Evolutionary conservation across 2,329 filamentous ascomycete species (phyloP).

Genomic region (Apiospora hydei): DNA sequence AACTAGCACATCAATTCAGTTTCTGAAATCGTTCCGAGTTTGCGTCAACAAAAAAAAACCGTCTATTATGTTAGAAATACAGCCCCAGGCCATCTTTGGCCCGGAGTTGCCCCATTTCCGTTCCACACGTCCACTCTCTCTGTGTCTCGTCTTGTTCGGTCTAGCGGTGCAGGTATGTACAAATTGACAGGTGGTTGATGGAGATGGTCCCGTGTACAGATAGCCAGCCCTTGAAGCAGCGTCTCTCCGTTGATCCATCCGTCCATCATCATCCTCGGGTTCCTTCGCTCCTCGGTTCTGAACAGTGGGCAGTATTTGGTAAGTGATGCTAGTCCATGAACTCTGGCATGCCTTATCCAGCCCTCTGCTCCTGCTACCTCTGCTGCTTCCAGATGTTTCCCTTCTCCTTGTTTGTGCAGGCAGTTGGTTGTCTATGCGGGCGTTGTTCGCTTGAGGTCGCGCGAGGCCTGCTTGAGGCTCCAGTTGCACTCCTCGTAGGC

Average conservation of each 20-base stretch:
- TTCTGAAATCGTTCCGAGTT: background rate
- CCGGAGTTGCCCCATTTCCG: slow-evolving; percentile 6
- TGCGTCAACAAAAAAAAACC: slow-evolving; percentile 15
- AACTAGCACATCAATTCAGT: background rate
- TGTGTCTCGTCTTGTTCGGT: background rate
- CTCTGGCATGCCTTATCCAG: background rate
- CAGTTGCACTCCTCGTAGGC: slow-evolving; percentile 99
- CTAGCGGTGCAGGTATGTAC: slow-evolving; percentile 20
- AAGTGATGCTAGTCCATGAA: background rate
- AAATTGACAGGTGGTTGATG: slow-evolving; percentile 1
- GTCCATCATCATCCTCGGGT: background rate
- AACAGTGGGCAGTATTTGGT: background rate
- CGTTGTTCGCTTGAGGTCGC: slow-evolving; percentile 63
- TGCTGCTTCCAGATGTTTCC: background rate
- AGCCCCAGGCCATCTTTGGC: slow-evolving; percentile 16
- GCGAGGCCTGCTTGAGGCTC: slow-evolving; percentile 69
- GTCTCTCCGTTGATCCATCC: background rate
- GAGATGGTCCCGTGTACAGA: slow-evolving; percentile 3
- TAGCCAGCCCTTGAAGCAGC: background rate
- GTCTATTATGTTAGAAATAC: slow-evolving; percentile 24
- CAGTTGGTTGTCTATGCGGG: slow-evolving; percentile 40
- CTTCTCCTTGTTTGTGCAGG: background rate
- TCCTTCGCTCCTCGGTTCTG: background rate
- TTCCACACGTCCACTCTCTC: background rate
- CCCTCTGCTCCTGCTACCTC: too few species aligned